Evolutionary conservation across 2,329 filamentous ascomycete species (phyloP).

Genomic region (Monilinia aucupariae): DNA sequence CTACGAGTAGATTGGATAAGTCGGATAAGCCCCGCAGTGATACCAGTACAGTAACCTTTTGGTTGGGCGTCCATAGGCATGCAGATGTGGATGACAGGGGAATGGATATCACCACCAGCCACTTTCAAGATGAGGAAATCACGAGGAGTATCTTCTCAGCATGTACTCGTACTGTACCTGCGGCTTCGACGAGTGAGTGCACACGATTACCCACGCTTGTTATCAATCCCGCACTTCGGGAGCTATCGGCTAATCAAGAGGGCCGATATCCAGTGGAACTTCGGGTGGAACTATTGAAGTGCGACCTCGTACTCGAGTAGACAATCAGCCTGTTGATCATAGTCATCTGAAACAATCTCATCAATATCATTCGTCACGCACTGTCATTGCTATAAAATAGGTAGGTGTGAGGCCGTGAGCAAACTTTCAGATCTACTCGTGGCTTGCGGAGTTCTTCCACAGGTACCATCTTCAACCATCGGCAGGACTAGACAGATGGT

Average conservation of each 20-base stretch:
- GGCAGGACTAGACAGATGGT: background rate
- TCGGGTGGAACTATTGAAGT: background rate
- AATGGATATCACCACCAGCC: background rate
- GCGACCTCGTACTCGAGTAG: background rate
- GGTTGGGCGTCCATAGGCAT: background rate
- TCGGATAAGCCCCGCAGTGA: conserved; percentile 11
- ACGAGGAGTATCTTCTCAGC: too few relatives aligned
- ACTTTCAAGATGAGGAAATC: background rate
- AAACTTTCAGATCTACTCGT: background rate
- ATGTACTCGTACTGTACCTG: background rate
- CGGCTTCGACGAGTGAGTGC: background rate
- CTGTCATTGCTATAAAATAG: background rate
- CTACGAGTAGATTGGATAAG: conserved; percentile 5
- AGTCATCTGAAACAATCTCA: conserved; percentile 5
- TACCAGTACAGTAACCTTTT: background rate
- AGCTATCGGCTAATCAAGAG: background rate
- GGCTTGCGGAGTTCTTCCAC: background rate
- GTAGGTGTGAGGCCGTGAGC: conserved; percentile 2
- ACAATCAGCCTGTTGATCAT: conserved; percentile 2
- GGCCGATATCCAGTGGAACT: background rate
- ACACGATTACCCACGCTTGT: background rate
- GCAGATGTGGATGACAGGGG: background rate
- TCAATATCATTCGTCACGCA: conserved; percentile 4
- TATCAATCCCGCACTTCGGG: background rate
- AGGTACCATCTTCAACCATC: background rate